Base-by-base conservation (phyloP, 345 rosid genomes). In the Clausena lansium region DNA sequence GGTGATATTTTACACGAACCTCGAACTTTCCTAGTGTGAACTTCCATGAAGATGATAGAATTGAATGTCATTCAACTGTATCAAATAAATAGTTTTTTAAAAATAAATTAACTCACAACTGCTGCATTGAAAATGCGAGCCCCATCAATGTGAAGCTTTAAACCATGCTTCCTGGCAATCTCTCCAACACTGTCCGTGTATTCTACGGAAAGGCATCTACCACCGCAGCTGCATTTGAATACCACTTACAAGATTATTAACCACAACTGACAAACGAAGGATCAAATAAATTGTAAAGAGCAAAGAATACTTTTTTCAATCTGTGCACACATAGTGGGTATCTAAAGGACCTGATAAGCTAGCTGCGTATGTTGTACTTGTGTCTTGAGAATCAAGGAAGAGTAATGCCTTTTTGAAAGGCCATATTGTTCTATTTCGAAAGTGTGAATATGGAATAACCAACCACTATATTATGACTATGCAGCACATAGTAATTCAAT, bases 41-140 rank as follows among this genome's bases (percentile, higher is more conserved):
- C 27, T 28, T 62, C 67, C 30, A 63, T 52, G 71, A 4, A 36
- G 22, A 73, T 62, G 59, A 41, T 20, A 61, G 66, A 39, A 20
- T 17, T 25, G 41, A 62, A 55, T 1, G n/a, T 35, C 25, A 67
- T 45, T 36, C 57, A 77, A 67, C 47, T 52, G 5, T 19, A 77
- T 61, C 9, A 19, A 60, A 13, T 20, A 54, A 45, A 54, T 22
- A 25, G 50, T 38, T n/a, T 2, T 47, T 47, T 7, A 5, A 11
- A 47, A 63, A 3, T 50, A n/a, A 69, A 71, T 81, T 36, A 60
- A 89, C 99, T 91, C 80, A 92, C 99, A 74, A 85, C 73, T 69
- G 99, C 83, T 24, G 99, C 98, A 83, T 92, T 96, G 87, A 94
- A 94, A 81, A 96, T 90, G 68, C 95, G 92, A 87, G 98, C 99